Percentiles rank a stretch among this genome's conserved stretches.
Conservation (phyloP, 495 filamentous ascomycete species). For the Mycothermus thermophilus region DNA sequence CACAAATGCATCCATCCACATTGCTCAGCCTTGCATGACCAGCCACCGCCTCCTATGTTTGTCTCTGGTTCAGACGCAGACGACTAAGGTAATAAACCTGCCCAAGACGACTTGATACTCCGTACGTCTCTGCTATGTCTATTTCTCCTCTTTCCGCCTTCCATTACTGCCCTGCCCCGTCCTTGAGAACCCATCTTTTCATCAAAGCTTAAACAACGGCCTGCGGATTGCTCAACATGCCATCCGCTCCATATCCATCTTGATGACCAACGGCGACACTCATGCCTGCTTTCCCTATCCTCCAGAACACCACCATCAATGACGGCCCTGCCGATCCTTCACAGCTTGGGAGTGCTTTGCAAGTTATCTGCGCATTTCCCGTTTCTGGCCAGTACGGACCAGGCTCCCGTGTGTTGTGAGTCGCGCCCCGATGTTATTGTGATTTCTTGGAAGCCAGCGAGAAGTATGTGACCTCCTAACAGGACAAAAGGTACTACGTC, state of each 20-base stretch:
- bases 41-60: no score
- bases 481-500: slow-evolving; percentile 38
- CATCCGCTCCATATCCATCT: neutral
- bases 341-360: slow-evolving; percentile 14
- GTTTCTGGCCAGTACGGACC: slow-evolving; percentile 48
- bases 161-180: no score
- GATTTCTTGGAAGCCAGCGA: neutral
- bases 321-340: neutral
- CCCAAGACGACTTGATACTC: no score
- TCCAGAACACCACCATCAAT: neutral
- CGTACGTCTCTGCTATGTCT: no score
- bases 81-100: no score
- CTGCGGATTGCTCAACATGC: neutral
- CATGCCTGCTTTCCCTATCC: neutral
- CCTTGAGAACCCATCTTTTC: no score
- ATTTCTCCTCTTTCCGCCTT: no score
- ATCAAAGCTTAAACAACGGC: neutral
- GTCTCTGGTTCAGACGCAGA: no score
- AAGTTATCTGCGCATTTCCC: slow-evolving; percentile 47
- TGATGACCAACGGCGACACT: neutral
- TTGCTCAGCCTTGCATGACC: no score
- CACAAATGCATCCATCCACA: no score
- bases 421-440: neutral
- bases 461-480: neutral
- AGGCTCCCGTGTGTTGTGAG: slow-evolving; percentile 42